Evolutionary conservation across 1,139 yeast species (phyloP), one percentile per base, ranked within the genome.

Genomic region (Suhomyces maxii): DNA sequence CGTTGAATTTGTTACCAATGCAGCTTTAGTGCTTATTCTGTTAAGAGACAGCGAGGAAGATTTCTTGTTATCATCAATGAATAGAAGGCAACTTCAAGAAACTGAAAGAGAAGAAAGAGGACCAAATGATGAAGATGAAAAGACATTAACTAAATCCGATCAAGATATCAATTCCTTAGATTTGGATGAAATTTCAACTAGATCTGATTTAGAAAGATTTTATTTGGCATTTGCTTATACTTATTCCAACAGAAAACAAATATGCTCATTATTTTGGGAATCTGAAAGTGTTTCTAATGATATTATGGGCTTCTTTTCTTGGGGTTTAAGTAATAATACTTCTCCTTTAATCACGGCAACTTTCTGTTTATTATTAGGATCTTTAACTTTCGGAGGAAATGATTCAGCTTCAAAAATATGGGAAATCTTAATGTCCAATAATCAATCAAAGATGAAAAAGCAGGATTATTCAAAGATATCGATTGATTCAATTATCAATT

Each of bases 11-110:
- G 80, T 90, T 26, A 73, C 82, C 8, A 84, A 87, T 58, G 80
- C 88, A 37, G 96, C 97, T 1, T 84, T 89, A 48, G 73, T 91
- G 12, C 72, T 93, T 47, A 86, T 91, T 6, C 86, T 85, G 57
- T 79, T 93, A 60, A 79, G 95, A 54, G 89, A 89, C 54, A 81
- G 83, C 11, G 98, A 93, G 62, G 99, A 93, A 59, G 98, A 93
- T 60, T 79, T 83, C 37, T 67, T 85, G 46, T 64, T 88, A 45
- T 80, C 89, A 10, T 68, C 76, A 2, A 61, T 67, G 43, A 71
- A 70, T 47, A 65, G 56, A 48, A 62, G 60, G 37, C 69, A 70
- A 40, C 60, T 61, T 36, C 66, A 65, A 39, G 57, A 46, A 8
- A 30, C 38, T 3, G 50, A 46, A n/a, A 41, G 28, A 31, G 47